A percentile compares a stretch with the other conserved stretches of the same genome.
Evolutionary conservation across 306 rosid species (phyloP).

Genomic region (Begonia fuchsioides): DNA sequence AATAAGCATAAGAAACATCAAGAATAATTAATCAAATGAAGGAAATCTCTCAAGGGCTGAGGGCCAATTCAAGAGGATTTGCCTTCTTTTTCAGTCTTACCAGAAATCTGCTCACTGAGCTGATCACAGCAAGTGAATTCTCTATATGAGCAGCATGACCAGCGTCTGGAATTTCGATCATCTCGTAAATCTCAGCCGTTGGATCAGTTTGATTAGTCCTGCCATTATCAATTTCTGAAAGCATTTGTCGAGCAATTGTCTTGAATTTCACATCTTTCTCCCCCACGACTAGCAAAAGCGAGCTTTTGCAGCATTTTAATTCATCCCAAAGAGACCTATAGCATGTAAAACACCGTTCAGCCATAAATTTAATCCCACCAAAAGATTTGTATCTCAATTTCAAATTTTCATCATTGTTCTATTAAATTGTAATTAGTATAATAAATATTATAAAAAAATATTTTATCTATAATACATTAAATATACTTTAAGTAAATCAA

Average conservation of each 20-base stretch:
- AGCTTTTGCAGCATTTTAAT: conserved; percentile 41
- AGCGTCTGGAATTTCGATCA: conserved; percentile 50
- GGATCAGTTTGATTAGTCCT: conserved; percentile 14
- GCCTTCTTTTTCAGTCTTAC: conserved; percentile 14
- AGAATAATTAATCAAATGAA: too few species aligned
- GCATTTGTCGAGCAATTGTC: conserved; percentile 49
- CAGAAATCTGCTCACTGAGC: conserved; percentile 42
- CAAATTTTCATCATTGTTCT: too few species aligned
- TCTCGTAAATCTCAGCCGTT: conserved; percentile 22
- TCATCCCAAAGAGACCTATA: conserved; percentile 84
- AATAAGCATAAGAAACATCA: too few species aligned
- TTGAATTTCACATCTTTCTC: conserved; percentile 67
- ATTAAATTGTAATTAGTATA: too few species aligned
- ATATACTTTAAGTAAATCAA: too few species aligned
- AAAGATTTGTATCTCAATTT: too few species aligned
- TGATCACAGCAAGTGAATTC: conserved; percentile 61
- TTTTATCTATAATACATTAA: too few species aligned
- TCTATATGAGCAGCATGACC: conserved; percentile 92
- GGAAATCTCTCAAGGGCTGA: neutral
- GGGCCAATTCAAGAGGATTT: neutral
- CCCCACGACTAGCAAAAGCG: conserved; percentile 66
- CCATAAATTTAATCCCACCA: too few species aligned
- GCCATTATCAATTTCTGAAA: conserved; percentile 16
- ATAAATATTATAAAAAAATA: too few species aligned
- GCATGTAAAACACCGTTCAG: conserved; percentile 7